These are phyloP conservation scores for Xanthoceras sorbifolium DNA, from an alignment of 345 rosid species.

Conservation along the genomic window DNA sequence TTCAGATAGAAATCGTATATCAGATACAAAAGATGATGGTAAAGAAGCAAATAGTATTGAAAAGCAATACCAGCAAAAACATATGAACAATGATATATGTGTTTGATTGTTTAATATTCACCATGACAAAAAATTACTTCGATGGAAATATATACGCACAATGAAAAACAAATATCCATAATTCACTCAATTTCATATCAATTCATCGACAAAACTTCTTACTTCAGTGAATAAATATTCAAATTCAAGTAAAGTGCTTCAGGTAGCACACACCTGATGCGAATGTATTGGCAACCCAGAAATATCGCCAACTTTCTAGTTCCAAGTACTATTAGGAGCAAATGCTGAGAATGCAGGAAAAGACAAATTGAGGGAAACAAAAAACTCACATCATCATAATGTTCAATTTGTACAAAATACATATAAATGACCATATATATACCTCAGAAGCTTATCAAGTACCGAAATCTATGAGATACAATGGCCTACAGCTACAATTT, in stretches of 20 bases:
- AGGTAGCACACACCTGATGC: not conserved
- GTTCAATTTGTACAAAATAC: slow-evolving; percentile 33
- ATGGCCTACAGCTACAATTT: slow-evolving; percentile 29
- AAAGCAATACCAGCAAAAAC: not conserved
- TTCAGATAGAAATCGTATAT: not conserved
- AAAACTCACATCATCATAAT: slow-evolving; percentile 15
- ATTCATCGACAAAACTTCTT: not conserved
- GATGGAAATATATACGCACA: not conserved
- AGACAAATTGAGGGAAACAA: not conserved
- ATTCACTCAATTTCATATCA: not conserved
- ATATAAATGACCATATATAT: slow-evolving; percentile 31
- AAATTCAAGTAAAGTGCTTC: not conserved
- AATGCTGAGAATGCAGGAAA: not conserved
- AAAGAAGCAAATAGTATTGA: not conserved
- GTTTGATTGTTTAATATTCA: not conserved
- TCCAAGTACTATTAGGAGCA: not conserved
- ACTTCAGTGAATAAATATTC: not conserved
- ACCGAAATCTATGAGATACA: slow-evolving; percentile 30
- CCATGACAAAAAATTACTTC: not conserved
- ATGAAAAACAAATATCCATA: not conserved
- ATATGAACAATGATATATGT: not conserved
- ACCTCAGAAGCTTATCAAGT: slow-evolving; percentile 35
- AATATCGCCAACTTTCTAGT: not conserved
- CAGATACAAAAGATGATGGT: not conserved
- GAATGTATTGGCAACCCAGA: slow-evolving; percentile 4